Evolutionary conservation across 257 asterid species (phyloP), one percentile per base, ranked within the genome.

Genomic region (Nicotiana tabacum): DNA sequence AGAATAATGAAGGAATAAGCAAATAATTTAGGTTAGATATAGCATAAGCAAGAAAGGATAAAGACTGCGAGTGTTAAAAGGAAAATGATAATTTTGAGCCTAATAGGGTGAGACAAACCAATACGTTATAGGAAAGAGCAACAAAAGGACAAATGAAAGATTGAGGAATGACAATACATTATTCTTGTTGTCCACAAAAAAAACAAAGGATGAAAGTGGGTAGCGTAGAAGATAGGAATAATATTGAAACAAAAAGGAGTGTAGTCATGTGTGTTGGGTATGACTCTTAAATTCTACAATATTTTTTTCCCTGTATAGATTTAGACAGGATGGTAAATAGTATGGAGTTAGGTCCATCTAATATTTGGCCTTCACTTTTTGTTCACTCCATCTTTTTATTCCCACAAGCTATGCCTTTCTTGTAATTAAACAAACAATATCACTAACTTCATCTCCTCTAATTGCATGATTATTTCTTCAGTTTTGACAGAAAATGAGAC

Each of bases 331-430:
- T 56, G 43, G 57, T 74, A 58, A 11, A 39, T 24, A 27, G 77
- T 8, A 80, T 4, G 27, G 27, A 67, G 84, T 89, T 87, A 82
- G 90, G 89, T 89, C 77, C 72, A 87, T 87, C 91, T 81, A 87
- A 83, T 82, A 51, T 15, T 43, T n/a, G 43, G 65, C 74, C 77
- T 83, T 81, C 66, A 46, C 77, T 18, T 69, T 70, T 37, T 24
- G 66, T 21, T 82, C 65, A 79, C 86, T 83, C 77, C 84, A 80
- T 66, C 61, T 78, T 77, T 84, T 37, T 32, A 6, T 35, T 58
- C 57, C 33, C 35, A 39, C 76, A 61, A 80, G 68, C 83, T 62
- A 60, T 80, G 83, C 35, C 64, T 27, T 80, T 80, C 60, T 62
- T 62, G 83, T 80, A 61, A 80, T 78, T 78, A 61, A 39, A 32